Evolutionary conservation across 495 filamentous ascomycete species (phyloP).

Genomic region (Aspergillus asperescens): DNA sequence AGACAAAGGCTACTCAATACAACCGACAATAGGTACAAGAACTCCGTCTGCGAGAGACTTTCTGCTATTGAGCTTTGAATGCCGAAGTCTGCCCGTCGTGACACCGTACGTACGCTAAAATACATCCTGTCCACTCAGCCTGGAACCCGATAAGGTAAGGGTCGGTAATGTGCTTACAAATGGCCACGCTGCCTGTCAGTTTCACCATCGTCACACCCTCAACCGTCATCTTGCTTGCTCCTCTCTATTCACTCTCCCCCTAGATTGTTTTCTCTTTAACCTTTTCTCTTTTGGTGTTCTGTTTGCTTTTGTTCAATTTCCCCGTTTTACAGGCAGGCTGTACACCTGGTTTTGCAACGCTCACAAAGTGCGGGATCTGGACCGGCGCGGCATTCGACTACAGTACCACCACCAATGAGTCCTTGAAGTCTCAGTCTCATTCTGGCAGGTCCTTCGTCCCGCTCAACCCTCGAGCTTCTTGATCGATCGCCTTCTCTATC

Average conservation of each 20-base stretch:
- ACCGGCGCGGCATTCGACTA: constrained; percentile 24
- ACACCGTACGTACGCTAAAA: constrained; percentile 2
- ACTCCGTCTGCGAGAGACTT: not conserved
- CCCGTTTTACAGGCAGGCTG: not conserved
- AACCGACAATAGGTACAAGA: not conserved
- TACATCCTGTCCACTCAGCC: not conserved
- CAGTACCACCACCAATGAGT: constrained; percentile 15
- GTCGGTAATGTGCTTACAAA: not conserved
- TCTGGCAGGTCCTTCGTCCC: constrained; percentile 7
- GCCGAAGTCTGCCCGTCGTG: not conserved
- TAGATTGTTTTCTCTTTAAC: not conserved
- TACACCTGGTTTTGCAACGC: not conserved
- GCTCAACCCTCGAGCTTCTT: not conserved
- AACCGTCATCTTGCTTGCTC: not conserved
- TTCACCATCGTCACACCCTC: constrained; percentile 3
- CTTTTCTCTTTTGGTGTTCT: not conserved
- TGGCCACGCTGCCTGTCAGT: constrained; percentile 23
- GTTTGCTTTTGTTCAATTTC: not conserved
- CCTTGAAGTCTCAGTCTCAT: constrained; percentile 9
- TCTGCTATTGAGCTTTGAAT: constrained; percentile 6
- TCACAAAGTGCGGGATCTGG: not conserved
- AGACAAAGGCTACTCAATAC: not conserved
- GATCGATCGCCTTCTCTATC: not conserved
- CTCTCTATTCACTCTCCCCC: not conserved
- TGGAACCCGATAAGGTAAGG: not conserved